Conservation (phyloP, 148 eudicot species). For the Fagopyrum esculentum region DNA sequence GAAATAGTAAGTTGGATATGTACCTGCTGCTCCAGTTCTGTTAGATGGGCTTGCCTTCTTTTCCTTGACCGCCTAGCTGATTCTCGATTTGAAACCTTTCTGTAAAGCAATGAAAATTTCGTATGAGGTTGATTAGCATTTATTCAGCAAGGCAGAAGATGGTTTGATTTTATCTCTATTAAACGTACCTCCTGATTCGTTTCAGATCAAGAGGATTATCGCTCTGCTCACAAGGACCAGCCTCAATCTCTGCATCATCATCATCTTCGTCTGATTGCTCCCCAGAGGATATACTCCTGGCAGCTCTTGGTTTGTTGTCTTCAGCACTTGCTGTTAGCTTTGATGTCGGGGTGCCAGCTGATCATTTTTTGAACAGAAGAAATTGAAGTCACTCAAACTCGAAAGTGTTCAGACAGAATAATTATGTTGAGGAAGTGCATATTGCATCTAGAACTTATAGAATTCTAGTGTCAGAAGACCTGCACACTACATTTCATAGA, state of each 20-base stretch:
- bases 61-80: constrained; percentile 82
- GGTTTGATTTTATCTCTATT: neutral
- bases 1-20: neutral
- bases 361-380: neutral
- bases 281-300: constrained; percentile 51
- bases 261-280: constrained; percentile 35
- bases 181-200: neutral
- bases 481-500: neutral
- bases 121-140: neutral
- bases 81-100: constrained; percentile 89
- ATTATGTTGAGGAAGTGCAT: neutral
- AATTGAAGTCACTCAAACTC: neutral
- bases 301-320: constrained; percentile 41
- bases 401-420: neutral
- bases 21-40: constrained; percentile 82
- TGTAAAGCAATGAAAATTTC: constrained; percentile 18
- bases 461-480: neutral
- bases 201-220: constrained; percentile 24
- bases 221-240: constrained; percentile 72
- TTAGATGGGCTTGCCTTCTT: constrained; percentile 77
- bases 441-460: neutral
- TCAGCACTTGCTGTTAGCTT: constrained; percentile 38
- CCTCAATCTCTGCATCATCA: constrained; percentile 67
- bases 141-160: neutral
- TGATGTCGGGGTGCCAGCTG: constrained; percentile 77